Evolutionary conservation across 805 yeast species (phyloP).

Genomic region (Hanseniaspora lindneri): DNA sequence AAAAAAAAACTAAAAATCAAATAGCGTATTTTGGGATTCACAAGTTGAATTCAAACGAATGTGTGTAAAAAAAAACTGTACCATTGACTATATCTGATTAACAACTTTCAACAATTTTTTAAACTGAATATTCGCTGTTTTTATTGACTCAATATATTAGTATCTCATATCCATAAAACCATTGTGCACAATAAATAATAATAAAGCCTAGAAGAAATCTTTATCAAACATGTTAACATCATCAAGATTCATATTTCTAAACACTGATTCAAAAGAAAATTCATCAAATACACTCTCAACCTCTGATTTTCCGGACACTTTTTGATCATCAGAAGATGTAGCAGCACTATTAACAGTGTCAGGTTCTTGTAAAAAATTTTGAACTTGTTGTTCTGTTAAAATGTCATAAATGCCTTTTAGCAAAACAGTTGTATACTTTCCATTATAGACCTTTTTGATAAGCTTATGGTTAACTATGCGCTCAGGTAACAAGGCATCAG

Average conservation of each 20-base stretch:
- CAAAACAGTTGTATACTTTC: neutral
- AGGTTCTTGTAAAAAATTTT: neutral
- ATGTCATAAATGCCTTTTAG: neutral
- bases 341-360: neutral
- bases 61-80: too few species aligned
- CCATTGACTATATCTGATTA: too few species aligned
- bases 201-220: neutral
- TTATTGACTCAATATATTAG: too few species aligned
- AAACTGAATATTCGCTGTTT: too few species aligned
- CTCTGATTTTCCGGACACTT: neutral
- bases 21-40: too few species aligned
- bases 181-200: too few species aligned
- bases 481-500: neutral
- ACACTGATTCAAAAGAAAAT: neutral
- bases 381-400: neutral
- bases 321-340: too few species aligned
- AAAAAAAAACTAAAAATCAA: too few species aligned
- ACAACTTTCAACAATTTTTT: too few species aligned
- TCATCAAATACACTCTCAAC: neutral
- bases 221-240: neutral
- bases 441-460: neutral
- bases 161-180: too few species aligned
- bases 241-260: neutral
- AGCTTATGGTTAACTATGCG: neutral
- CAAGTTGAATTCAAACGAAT: too few species aligned